Evolutionary conservation across 805 yeast species (phyloP).

Genomic region (Hanseniaspora pseudoguilliermondii): DNA sequence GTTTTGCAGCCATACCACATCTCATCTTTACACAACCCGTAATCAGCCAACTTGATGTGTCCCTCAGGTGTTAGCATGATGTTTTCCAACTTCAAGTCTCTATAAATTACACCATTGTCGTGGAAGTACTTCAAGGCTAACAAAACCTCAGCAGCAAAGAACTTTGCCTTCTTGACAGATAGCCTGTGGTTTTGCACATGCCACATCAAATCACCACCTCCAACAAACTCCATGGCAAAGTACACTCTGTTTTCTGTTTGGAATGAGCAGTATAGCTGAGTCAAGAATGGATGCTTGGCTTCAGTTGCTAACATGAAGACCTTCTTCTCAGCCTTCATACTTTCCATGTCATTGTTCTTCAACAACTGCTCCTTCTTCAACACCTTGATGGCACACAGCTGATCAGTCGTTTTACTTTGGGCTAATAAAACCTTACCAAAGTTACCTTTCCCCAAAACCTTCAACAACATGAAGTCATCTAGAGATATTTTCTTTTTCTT

Average conservation of each 20-base stretch:
- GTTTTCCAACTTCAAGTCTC: slow-evolving; percentile 92
- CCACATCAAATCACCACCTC: slow-evolving; percentile 99
- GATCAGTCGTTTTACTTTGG: slow-evolving; percentile 69
- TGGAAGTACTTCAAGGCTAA: slow-evolving; percentile 86
- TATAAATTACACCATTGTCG: slow-evolving; percentile 87
- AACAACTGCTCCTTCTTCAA: slow-evolving; percentile 90
- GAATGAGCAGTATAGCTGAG: slow-evolving; percentile 86
- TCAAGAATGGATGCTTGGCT: slow-evolving; percentile 83
- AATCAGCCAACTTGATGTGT: slow-evolving; percentile 92
- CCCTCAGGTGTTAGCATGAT: slow-evolving; percentile 81
- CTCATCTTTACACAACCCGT: slow-evolving; percentile 90
- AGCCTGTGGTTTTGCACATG: slow-evolving; percentile 89
- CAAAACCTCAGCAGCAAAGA: slow-evolving; percentile 92
- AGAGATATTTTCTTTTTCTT: slow-evolving; percentile 69
- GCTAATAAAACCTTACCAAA: slow-evolving; percentile 98
- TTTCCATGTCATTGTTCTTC: slow-evolving; percentile 91
- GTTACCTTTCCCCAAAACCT: slow-evolving; percentile 95
- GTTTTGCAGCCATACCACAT: slow-evolving; percentile 81
- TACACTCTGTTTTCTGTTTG: slow-evolving; percentile 95
- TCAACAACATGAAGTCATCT: slow-evolving; percentile 86
- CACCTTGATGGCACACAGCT: slow-evolving; percentile 89
- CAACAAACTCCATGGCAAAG: slow-evolving; percentile 94
- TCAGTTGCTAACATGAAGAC: slow-evolving; percentile 75
- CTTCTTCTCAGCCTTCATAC: slow-evolving; percentile 86
- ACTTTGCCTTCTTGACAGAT: slow-evolving; percentile 83